Evolutionary conservation across 2,329 filamentous ascomycete genomes (phyloP), one percentile per base, ranked within the genome.

Genomic region (Ascochyta koolunga): DNA sequence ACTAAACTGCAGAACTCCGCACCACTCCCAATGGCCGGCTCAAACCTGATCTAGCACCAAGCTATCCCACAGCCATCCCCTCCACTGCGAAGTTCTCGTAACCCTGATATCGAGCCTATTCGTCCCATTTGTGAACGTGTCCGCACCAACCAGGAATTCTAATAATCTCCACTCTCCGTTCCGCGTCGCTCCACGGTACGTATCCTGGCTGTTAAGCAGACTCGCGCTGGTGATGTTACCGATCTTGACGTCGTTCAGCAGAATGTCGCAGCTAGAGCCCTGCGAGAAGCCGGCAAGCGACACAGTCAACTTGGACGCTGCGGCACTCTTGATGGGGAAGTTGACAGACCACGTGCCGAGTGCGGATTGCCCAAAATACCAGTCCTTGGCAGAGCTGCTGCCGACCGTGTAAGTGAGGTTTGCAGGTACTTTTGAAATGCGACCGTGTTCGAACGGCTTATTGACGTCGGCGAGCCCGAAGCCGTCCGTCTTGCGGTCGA

Each of bases 91-190:
- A 13, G 64, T 72, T 53, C 58, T 67, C 13, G 68, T 72, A 18
- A 78, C 74, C 18, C 60, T 64, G 43, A 79, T 71, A 24, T 74
- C 73, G 31, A 79, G 36, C 43, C 56, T 69, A 49, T 78, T 79
- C 44, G 51, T 52, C 11, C 73, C 77, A 8, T 58, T 42, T 48
- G 60, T 70, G 50, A 79, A 53, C 31, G 46, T 46, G 9, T 61
- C 70, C 22, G 62, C 62, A 2, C 50, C 53, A 11, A 79, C 62
- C 0, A 57, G 53, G 46, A 76, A 79, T 65, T 82, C 77, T 21
- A 79, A 73, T 18, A 78, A 69, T 48, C 77, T 69, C 79, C 79
- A 81, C 67, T 82, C 79, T 1, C 80, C 79, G 5, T 76, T 78
- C 21, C 67, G 65, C 6, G 78, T 82, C 18, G 73, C 78, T 9